Conservation (phyloP, 176 grass and related monocot species). For the Carex kokanica region DNA sequence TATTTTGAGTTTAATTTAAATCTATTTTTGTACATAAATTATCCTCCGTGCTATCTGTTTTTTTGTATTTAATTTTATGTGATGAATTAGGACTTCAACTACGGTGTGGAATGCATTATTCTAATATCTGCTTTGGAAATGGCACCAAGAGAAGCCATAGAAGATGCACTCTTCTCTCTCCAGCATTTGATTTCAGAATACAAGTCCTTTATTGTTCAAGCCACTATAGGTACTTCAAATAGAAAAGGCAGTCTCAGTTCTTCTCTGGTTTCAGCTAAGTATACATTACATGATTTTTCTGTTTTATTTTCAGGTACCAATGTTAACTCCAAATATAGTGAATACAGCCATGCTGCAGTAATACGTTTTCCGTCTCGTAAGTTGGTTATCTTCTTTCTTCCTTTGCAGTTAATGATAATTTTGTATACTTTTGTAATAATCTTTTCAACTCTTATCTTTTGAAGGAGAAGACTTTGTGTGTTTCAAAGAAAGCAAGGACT, state of each 20-base stretch:
- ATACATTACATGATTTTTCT: not conserved
- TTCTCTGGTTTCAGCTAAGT: conserved; percentile 29
- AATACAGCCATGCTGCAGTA: conserved; percentile 67
- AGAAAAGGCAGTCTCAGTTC: not conserved
- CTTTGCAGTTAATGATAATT: not conserved
- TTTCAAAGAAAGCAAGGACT: conserved; percentile 60
- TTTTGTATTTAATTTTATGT: conserved; percentile 18
- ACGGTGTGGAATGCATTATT: conserved; percentile 75
- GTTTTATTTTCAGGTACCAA: conserved; percentile 42
- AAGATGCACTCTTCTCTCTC: conserved; percentile 59
- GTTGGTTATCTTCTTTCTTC: conserved; percentile 19
- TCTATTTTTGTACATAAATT: not conserved
- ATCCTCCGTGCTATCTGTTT: not conserved
- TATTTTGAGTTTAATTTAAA: conserved; percentile 29
- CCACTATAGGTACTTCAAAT: conserved; percentile 58
- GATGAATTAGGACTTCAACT: conserved; percentile 76
- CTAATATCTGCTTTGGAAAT: conserved; percentile 59
- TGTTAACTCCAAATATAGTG: conserved; percentile 41
- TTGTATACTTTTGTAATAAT: conserved; percentile 4
- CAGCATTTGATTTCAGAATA: conserved; percentile 49
- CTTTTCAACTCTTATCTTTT: conserved; percentile 27
- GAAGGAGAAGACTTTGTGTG: conserved; percentile 64
- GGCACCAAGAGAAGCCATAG: conserved; percentile 43
- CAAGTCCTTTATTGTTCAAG: conserved; percentile 67
- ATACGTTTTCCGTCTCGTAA: conserved; percentile 92